These are phyloP conservation scores for Potentilla sterilis DNA, from an alignment of 306 rosid species.

Conservation along the genomic window DNA sequence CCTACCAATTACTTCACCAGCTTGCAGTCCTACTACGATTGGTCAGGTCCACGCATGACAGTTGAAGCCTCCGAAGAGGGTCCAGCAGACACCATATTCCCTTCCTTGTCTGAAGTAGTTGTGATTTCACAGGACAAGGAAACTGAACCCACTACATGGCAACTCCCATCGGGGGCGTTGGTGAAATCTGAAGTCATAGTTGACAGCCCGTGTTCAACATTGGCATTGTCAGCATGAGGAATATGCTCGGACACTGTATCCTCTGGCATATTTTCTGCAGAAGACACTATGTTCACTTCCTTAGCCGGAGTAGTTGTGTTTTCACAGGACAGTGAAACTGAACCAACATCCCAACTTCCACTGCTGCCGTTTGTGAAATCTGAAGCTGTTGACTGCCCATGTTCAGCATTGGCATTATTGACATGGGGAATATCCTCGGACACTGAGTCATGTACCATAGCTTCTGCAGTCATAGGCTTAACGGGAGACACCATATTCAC, in stretches of 20 bases:
- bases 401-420: slow-evolving; percentile 21
- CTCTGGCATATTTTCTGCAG: not conserved
- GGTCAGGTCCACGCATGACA: not conserved
- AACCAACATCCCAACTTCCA: slow-evolving; percentile 21
- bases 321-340: slow-evolving; percentile 17
- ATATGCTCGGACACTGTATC: slow-evolving; percentile 10
- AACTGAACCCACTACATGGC: slow-evolving; percentile 16
- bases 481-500: not conserved
- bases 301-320: slow-evolving; percentile 9
- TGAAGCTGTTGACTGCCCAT: slow-evolving; percentile 31
- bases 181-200: slow-evolving; percentile 22
- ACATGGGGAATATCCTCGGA: slow-evolving; percentile 9
- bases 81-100: slow-evolving; percentile 19
- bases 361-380: slow-evolving; percentile 23
- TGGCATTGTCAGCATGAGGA: slow-evolving; percentile 14
- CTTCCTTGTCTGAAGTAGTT: slow-evolving; percentile 15
- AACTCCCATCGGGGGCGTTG: slow-evolving; percentile 27
- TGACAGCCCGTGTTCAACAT: slow-evolving; percentile 31
- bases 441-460: not conserved
- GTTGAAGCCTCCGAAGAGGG: slow-evolving; percentile 5
- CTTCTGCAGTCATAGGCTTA: not conserved
- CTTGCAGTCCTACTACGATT: not conserved
- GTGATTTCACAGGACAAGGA: slow-evolving; percentile 22
- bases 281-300: not conserved
- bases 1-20: not conserved